These are phyloP conservation scores for Aechmea fasciata DNA, from an alignment of 176 grass and related monocot genomes.

Conservation along the genomic window DNA sequence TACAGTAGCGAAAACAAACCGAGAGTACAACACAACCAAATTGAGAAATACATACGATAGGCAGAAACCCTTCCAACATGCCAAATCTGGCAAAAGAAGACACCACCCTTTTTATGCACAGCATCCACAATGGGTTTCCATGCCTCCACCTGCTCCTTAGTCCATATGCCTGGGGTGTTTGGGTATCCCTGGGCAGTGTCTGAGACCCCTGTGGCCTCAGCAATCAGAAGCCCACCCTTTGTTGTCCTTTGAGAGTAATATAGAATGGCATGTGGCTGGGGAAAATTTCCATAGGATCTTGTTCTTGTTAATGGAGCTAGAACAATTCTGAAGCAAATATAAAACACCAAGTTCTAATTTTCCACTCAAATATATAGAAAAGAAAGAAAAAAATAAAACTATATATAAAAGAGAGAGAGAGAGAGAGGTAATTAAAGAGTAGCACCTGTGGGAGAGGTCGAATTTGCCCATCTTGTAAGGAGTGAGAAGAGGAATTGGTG, in stretches of 20 bases:
- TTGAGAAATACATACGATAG: no score
- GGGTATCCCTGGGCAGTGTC: slow-evolving; percentile 67
- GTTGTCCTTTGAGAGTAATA: slow-evolving; percentile 49
- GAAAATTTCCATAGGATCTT: slow-evolving; percentile 31
- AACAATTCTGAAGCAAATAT: slow-evolving; percentile 22
- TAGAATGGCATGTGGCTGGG: slow-evolving; percentile 42
- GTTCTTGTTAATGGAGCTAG: slow-evolving; percentile 50
- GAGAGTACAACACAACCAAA: no score
- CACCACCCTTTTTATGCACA: slow-evolving; percentile 42
- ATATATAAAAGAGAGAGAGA: no score
- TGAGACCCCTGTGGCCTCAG: slow-evolving; percentile 58
- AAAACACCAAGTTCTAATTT: no score
- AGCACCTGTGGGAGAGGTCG: slow-evolving; percentile 28
- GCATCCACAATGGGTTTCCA: slow-evolving; percentile 59
- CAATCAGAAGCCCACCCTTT: slow-evolving; percentile 43
- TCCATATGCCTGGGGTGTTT: slow-evolving; percentile 57
- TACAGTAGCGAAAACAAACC: slow-evolving; percentile 15
- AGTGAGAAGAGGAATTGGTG: slow-evolving; percentile 21
- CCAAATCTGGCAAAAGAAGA: slow-evolving; percentile 66
- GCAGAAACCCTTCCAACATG: slow-evolving; percentile 49
- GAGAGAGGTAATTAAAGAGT: neutral
- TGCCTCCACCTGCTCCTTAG: slow-evolving; percentile 53
- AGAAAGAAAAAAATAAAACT: no score
- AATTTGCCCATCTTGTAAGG: slow-evolving; percentile 24
- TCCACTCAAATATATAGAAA: no score